phyloP scores from a whole-genome alignment of 768 basidiomycete genomes.

The Crepidotus variabilis region DNA sequence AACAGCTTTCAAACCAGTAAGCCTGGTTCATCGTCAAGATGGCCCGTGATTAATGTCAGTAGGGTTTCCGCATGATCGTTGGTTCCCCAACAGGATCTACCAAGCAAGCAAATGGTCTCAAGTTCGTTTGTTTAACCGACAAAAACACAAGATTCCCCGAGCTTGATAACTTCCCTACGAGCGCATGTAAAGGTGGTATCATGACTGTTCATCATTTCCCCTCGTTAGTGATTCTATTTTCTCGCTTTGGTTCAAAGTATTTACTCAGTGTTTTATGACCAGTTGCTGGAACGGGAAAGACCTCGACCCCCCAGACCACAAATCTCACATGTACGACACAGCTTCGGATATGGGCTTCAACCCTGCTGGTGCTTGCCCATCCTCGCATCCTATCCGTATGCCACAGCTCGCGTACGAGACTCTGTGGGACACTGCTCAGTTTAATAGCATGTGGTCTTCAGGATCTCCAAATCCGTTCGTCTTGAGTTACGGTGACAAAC shows the following conservation, averaged over 20 bases:
- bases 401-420: neutral
- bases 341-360: neutral
- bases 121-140: neutral
- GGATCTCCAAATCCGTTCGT: neutral
- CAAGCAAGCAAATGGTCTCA: neutral
- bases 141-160: neutral
- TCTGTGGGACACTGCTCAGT: neutral
- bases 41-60: neutral
- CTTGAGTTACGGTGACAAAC: neutral
- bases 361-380: neutral
- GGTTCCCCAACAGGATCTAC: neutral
- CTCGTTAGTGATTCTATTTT: neutral
- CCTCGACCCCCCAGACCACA: neutral
- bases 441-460: neutral
- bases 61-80: neutral
- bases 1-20: neutral
- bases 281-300: neutral
- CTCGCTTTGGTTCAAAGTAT: neutral
- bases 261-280: neutral
- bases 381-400: neutral
- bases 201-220: neutral
- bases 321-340: neutral
- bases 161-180: neutral
- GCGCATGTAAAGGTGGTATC: neutral
- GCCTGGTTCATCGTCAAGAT: neutral